These are phyloP conservation scores for Globisporangium paroecandrum DNA, from an alignment of 352 stramenopile species.

Conservation along the genomic window DNA sequence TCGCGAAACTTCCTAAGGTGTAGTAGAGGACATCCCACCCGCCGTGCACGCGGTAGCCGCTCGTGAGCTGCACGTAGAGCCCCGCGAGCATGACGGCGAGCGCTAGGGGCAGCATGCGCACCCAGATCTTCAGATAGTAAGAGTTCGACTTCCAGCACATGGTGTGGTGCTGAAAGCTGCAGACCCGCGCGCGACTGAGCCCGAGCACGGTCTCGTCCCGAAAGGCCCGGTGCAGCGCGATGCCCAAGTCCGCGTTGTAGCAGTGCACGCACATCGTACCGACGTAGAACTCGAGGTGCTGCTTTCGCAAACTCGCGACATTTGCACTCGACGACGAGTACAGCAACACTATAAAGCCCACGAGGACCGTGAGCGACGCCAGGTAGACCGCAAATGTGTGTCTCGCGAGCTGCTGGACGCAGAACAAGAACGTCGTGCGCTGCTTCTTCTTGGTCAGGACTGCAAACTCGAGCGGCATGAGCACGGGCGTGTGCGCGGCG, in stretches of 20 bases:
- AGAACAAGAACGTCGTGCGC: constrained; percentile 6
- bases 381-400: constrained; percentile 16
- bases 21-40: constrained; percentile 13
- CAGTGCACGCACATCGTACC: constrained; percentile 2
- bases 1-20: constrained; percentile 9
- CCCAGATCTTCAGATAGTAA: constrained; percentile 7
- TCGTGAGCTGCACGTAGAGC: constrained; percentile 10
- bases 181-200: not conserved
- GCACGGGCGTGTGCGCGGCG: not conserved
- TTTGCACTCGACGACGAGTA: not conserved
- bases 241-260: not conserved
- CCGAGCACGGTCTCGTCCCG: constrained; percentile 2
- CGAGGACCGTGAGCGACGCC: constrained; percentile 4
- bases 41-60: not conserved
- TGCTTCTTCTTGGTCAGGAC: not conserved
- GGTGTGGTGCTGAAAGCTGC: not conserved
- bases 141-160: not conserved
- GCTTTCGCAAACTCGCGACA: not conserved
- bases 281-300: constrained; percentile 9
- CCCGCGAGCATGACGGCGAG: constrained; percentile 4
- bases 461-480: constrained; percentile 18
- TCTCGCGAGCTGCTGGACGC: not conserved
- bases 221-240: constrained; percentile 12
- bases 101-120: constrained; percentile 2
- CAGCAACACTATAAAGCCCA: not conserved